Conservation (phyloP, 1,284 basidiomycete genomes). For the Acaromyces ingoldii region DNA sequence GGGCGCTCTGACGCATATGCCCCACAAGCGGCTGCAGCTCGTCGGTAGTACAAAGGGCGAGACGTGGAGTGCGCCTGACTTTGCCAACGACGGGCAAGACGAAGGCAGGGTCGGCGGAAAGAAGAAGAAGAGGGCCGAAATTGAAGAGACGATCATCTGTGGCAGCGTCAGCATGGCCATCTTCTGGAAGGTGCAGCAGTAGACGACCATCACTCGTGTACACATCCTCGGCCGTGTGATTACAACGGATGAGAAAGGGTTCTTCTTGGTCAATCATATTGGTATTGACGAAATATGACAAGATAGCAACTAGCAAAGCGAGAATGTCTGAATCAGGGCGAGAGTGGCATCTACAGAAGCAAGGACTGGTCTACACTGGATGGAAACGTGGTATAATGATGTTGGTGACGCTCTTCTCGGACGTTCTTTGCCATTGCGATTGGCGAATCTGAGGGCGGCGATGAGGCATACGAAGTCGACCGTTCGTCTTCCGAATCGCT, state of each 20-base stretch:
- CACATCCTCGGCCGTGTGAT: no score
- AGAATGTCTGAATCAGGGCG: background rate
- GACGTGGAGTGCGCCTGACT: slow-evolving; percentile 18
- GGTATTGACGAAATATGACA: no score
- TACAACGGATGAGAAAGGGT: background rate
- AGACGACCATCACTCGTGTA: no score
- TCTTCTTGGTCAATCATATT: background rate
- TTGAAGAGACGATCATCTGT: slow-evolving; percentile 36
- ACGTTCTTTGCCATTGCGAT: no score
- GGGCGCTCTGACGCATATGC: slow-evolving; percentile 42
- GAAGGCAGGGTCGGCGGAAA: slow-evolving; percentile 11
- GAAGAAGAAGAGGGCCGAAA: slow-evolving; percentile 19
- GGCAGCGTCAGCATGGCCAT: slow-evolving; percentile 38
- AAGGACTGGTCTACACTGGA: background rate
- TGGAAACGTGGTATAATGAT: no score
- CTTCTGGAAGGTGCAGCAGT: slow-evolving; percentile 28
- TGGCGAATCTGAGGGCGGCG: no score
- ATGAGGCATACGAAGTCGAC: no score
- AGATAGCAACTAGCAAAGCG: background rate
- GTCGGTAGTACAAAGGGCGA: slow-evolving; percentile 26
- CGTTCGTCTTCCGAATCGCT: no score
- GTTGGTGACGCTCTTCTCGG: no score
- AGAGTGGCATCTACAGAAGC: background rate
- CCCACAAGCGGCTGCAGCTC: slow-evolving; percentile 41
- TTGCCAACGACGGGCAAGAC: no score